Evolutionary conservation across 352 stramenopile genomes (phyloP).

Genomic region (Phytophthora constricta): DNA sequence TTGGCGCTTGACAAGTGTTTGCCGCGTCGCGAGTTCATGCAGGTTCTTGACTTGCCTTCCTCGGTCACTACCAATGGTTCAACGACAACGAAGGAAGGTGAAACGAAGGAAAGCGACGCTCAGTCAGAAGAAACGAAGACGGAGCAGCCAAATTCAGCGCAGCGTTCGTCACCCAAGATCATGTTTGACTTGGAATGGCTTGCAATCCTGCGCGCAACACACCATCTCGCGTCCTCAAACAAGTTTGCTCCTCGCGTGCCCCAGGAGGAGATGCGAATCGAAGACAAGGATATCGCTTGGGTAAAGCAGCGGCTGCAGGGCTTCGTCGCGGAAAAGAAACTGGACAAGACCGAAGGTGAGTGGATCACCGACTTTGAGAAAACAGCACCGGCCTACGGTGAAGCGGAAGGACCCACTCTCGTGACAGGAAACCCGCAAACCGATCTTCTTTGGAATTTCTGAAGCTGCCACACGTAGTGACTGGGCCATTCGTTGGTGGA

Average conservation of each 20-base stretch:
- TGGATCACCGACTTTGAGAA: constrained; percentile 85
- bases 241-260: constrained; percentile 73
- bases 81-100: background rate
- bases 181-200: constrained; percentile 96
- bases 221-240: constrained; percentile 83
- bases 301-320: constrained; percentile 59
- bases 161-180: constrained; percentile 57
- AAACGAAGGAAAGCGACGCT: constrained; percentile 12
- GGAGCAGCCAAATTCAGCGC: background rate
- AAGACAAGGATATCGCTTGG: constrained; percentile 79
- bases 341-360: constrained; percentile 58
- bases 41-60: constrained; percentile 89
- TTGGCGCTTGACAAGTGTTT: constrained; percentile 99
- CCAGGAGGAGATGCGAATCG: constrained; percentile 77
- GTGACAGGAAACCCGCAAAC: constrained; percentile 95
- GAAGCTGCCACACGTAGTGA: constrained; percentile 94
- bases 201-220: constrained; percentile 92
- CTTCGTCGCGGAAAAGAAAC: constrained; percentile 59
- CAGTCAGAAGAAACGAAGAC: constrained; percentile 5
- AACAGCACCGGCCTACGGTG: constrained; percentile 69
- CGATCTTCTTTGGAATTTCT: constrained; percentile 93
- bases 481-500: constrained; percentile 79
- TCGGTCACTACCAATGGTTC: background rate
- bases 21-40: constrained; percentile 94
- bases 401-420: constrained; percentile 40